Base-by-base conservation (phyloP, 1,284 basidiomycete species). In the Ganoderma boninense region DNA sequence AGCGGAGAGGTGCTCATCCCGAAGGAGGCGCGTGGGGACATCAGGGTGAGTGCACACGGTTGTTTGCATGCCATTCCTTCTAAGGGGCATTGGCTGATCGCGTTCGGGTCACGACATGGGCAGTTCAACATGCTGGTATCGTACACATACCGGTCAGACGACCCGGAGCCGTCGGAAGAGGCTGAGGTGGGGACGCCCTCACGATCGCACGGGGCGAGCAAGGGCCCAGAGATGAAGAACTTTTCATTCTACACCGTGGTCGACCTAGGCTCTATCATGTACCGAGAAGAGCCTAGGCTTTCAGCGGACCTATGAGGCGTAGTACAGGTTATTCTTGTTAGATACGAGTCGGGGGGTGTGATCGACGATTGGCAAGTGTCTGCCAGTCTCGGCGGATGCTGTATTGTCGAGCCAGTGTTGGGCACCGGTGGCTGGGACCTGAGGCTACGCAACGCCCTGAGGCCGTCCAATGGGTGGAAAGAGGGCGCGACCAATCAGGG, bases 41-140 rank as follows among this genome's bases (percentile, higher is more conserved):
- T 95, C 70, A 93, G 92, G 87, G 95, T 94, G 66, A 57, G 88
- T 82, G 38, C 35, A 2, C 16, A 35, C 26, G 10, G 29, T 43
- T 13, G 13, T 56, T 44, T 26, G 3, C 13, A 7, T 62, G 11
- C 43, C 29, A 29, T 29, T 14, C 26, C 52, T 29, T 14, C 7
- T 4, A 35, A 20, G 23, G 18, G 43, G 32, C 42, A 29, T 32
- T 46, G 64, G 35, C n/a, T 62, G 18, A 42, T 54, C 13, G 67
- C 76, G 42, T 67, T 26, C 26, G 66, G 69, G 74, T 79, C 69
- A 74, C 75, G 7, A 64, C 43, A 63, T 32, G 38, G 46, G 14
- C 78, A 97, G 96, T 96, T 97, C 80, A 96, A 97, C 77, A 92
- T 97, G 89, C 87, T 96, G 70, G 92, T 98, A 1, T 91, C 95